Conservation (phyloP, 306 rosid genomes). For the Lagenaria siceraria region DNA sequence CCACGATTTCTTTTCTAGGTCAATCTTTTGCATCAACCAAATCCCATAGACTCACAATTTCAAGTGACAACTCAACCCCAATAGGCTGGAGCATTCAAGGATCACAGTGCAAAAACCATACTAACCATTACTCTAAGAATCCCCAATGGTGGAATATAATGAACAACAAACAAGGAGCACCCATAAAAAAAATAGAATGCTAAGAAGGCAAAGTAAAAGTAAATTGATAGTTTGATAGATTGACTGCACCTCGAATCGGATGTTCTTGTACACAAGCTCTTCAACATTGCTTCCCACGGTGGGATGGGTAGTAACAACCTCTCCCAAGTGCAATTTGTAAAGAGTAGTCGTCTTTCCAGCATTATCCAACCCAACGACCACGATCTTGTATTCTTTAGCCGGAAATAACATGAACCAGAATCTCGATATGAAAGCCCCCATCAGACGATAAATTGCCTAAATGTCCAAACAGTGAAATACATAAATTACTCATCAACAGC, state of each 20-base stretch:
- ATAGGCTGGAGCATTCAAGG: not conserved
- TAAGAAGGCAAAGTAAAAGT: not conserved
- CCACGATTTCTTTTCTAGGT: not conserved
- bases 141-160: not conserved
- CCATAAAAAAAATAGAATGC: not conserved
- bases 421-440: conserved; percentile 74
- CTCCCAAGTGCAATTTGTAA: conserved; percentile 90
- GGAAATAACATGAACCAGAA: conserved; percentile 95
- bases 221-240: not conserved
- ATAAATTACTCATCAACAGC: not conserved
- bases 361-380: conserved; percentile 91
- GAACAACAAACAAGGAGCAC: not conserved
- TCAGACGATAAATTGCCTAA: conserved; percentile 22
- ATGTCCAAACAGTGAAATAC: conserved; percentile 1
- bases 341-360: conserved; percentile 97
- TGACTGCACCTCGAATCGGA: conserved; percentile 69
- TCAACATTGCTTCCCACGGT: conserved; percentile 97
- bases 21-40: not conserved
- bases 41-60: not conserved
- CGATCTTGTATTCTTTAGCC: conserved; percentile 85
- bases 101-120: not conserved
- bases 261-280: conserved; percentile 92
- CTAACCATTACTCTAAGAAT: not conserved
- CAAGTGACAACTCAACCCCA: not conserved
- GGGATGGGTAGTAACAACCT: conserved; percentile 95